phyloP scores from a whole-genome alignment of 139 green algal species.

The Cymbomonas tetramitiformis region DNA sequence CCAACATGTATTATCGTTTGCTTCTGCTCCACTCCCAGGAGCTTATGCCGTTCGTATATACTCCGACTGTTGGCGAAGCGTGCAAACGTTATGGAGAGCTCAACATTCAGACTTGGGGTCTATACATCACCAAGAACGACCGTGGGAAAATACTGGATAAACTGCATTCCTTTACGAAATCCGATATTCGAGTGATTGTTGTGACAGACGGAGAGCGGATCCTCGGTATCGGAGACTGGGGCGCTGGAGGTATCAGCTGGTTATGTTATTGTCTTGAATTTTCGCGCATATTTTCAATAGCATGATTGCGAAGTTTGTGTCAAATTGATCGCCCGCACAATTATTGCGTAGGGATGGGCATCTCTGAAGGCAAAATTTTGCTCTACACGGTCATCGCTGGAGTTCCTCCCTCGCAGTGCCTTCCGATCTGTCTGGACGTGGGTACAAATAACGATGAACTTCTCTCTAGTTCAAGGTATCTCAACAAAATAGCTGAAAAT shows the following conservation, averaged over 20 bases:
- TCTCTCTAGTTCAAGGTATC: slow-evolving; percentile 46
- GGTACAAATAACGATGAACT: slow-evolving; percentile 66
- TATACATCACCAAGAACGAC: slow-evolving; percentile 42
- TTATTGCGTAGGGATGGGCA: slow-evolving; percentile 76
- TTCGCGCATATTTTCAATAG: not conserved
- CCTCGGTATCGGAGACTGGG: slow-evolving; percentile 60
- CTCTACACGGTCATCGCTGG: slow-evolving; percentile 51
- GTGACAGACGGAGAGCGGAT: slow-evolving; percentile 59
- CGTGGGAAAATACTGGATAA: slow-evolving; percentile 24
- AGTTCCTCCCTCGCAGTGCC: slow-evolving; percentile 43
- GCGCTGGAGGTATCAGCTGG: not conserved
- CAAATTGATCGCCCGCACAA: too few relatives aligned
- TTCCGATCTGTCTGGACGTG: slow-evolving; percentile 78
- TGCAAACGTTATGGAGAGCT: slow-evolving; percentile 61
- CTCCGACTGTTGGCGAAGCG: slow-evolving; percentile 81
- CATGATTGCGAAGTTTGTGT: slow-evolving; percentile 70
- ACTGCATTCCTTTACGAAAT: slow-evolving; percentile 9
- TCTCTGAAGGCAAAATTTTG: slow-evolving; percentile 55
- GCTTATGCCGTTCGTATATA: slow-evolving; percentile 75
- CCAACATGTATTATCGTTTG: slow-evolving; percentile 43
- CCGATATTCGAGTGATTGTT: slow-evolving; percentile 48
- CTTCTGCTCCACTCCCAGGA: slow-evolving; percentile 50
- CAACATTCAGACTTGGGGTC: slow-evolving; percentile 20
- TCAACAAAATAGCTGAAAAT: too few relatives aligned
- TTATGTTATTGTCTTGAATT: not conserved